A percentile compares a stretch with the other conserved stretches of the same genome.
Conservation (phyloP, 495 filamentous ascomycete genomes). For the Daldinia concentrica region DNA sequence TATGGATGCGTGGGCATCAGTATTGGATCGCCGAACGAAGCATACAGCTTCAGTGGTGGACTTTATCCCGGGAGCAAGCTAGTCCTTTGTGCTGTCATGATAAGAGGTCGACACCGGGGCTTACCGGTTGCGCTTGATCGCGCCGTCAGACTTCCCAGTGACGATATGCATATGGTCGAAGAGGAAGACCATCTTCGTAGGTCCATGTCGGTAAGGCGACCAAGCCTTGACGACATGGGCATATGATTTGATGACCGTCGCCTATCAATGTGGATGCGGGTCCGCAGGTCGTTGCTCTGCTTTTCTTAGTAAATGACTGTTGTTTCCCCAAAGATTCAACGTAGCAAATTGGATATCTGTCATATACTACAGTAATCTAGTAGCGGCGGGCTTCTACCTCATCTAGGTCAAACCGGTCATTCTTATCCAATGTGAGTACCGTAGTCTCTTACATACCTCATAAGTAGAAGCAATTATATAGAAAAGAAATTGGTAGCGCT, state of each 20-base stretch:
- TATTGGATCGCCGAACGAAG: slow-evolving; percentile 71
- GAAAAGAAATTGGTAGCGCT: neutral
- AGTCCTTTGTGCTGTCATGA: slow-evolving; percentile 78
- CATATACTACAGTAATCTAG: neutral
- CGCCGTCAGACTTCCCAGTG: slow-evolving; percentile 76
- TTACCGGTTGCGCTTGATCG: slow-evolving; percentile 84
- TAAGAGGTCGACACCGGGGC: slow-evolving; percentile 81
- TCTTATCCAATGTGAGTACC: neutral
- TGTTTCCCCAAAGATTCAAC: neutral
- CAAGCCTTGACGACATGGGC: slow-evolving; percentile 30
- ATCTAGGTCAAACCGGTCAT: neutral
- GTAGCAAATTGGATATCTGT: neutral
- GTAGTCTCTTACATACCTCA: neutral
- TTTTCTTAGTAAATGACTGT: neutral
- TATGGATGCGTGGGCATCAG: slow-evolving; percentile 89
- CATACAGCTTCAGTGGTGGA: slow-evolving; percentile 76
- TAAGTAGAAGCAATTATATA: neutral
- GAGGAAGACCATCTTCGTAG: slow-evolving; percentile 55
- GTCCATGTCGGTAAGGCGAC: slow-evolving; percentile 47
- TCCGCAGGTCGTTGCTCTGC: neutral
- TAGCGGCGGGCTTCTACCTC: neutral
- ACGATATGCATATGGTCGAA: slow-evolving; percentile 58
- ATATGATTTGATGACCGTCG: slow-evolving; percentile 7
- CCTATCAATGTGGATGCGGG: neutral
- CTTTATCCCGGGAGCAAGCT: slow-evolving; percentile 79